These are phyloP conservation scores for Cytospora schulzeri DNA, from an alignment of 2,329 filamentous ascomycete genomes.

Conservation along the genomic window DNA sequence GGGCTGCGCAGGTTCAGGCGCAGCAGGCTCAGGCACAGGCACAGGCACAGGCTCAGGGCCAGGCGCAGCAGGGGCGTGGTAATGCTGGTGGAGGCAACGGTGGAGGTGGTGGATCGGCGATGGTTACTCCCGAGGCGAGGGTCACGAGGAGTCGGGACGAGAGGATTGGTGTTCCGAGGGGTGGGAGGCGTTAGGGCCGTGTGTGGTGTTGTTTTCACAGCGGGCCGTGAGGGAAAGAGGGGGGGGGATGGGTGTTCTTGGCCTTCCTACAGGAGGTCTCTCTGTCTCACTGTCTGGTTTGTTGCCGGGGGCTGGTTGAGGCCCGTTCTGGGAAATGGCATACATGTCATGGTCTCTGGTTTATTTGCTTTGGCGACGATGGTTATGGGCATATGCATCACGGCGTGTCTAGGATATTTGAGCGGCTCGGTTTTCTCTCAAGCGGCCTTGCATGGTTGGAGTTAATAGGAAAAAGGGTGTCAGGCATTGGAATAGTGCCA, in stretches of 20 bases:
- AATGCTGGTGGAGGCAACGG: too few relatives aligned
- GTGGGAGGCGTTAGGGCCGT: constrained; percentile 27
- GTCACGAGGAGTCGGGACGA: constrained; percentile 37
- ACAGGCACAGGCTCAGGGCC: background rate
- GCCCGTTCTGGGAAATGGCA: too few relatives aligned
- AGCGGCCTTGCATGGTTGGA: background rate
- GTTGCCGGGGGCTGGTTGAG: too few relatives aligned
- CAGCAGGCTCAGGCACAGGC: background rate
- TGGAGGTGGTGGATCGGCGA: background rate
- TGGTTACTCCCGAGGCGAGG: constrained; percentile 33
- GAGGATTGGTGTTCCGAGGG: constrained; percentile 34
- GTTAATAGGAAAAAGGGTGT: background rate
- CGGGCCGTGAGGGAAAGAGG: too few relatives aligned
- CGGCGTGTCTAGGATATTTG: background rate
- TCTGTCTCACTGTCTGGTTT: too few relatives aligned
- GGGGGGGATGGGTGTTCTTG: background rate
- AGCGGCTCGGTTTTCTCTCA: background rate
- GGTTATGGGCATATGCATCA: background rate
- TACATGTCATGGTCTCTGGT: background rate
- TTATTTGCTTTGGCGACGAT: background rate
- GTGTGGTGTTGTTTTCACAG: background rate
- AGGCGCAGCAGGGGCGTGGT: background rate
- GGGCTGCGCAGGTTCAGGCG: background rate
- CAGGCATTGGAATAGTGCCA: background rate
- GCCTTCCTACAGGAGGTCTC: too few relatives aligned